Evolutionary conservation across 345 rosid species (phyloP), one percentile per base, ranked within the genome.

Genomic region (Camelina hispida): DNA sequence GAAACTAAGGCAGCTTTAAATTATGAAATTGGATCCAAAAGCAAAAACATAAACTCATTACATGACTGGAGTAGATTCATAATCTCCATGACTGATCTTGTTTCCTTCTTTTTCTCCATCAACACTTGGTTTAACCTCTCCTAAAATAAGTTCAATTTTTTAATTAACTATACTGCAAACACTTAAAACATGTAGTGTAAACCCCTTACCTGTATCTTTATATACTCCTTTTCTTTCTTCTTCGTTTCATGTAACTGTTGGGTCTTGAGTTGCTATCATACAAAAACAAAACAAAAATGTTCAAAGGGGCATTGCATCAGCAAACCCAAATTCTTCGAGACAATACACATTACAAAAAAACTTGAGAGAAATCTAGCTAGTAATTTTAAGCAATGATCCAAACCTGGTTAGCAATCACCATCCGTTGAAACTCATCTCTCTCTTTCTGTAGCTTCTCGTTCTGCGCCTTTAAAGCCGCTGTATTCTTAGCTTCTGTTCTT

Each of bases 91-190:
- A 98, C 98, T 20, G 98, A 92, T 79, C 82, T 88, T 3, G 98
- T 85, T 88, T 95, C 99, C 84, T 92, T 95, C 89, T 90, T 95
- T 78, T 95, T 95, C 86, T 95, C 99, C 96, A 90, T 92, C 83
- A 95, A 80, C 37, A 95, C 99, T 86, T 92, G 99, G 71, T 92
- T 95, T 78, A 90, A 81, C 84, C 83, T 90, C 88, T 95, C 99
- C 98, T 95, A 81, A 20, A 71, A 42, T 38, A 68, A 80, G n/a
- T n/a, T 34, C 9, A 54, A 28, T 4, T 7, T 4, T 2, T 28
- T 32, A 37, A 62, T 18, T 47, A 17, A 22, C 25, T 56, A 55
- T 58, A 32, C 18, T 48, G 0, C 46, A 66, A 14, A 56, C 34
- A 55, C 37, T 63, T 9, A 38, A 28, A 22, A 62, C 38, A 17